Evolutionary conservation across 441 rosid species (phyloP).

Genomic region (Erodium texanum): DNA sequence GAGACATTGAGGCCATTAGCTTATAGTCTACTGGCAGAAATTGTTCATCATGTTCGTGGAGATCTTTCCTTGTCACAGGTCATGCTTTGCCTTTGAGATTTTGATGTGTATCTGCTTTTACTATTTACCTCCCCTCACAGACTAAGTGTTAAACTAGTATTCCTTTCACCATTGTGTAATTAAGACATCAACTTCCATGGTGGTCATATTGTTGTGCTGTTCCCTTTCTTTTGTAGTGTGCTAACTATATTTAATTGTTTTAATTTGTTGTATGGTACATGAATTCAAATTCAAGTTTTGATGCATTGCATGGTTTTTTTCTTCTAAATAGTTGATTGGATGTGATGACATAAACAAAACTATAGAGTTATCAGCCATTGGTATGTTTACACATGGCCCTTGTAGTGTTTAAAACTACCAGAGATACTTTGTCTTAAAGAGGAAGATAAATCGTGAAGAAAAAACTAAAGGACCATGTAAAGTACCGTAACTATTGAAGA

Average conservation of each 20-base stretch:
- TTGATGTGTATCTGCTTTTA: neutral
- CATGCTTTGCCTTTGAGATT: conserved; percentile 10
- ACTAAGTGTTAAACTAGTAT: conserved; percentile 9
- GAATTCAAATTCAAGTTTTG: neutral
- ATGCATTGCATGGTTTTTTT: neutral
- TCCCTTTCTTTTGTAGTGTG: neutral
- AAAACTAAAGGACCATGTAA: neutral
- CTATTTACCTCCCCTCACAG: conserved; percentile 9
- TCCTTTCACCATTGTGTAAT: conserved; percentile 9
- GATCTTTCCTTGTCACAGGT: conserved; percentile 92
- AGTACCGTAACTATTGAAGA: neutral
- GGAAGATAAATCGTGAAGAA: neutral
- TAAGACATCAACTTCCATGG: neutral
- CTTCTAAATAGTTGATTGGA: neutral
- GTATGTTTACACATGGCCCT: neutral
- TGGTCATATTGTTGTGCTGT: neutral
- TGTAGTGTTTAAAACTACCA: neutral
- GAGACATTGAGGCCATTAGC: conserved; percentile 98
- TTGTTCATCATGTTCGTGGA: conserved; percentile 96
- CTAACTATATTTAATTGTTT: neutral
- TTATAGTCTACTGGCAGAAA: conserved; percentile 94
- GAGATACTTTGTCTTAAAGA: neutral
- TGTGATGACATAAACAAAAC: neutral
- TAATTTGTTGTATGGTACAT: neutral
- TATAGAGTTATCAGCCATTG: neutral